A percentile compares a stretch with the other conserved stretches of the same genome.
Conservation (phyloP, 2,329 filamentous ascomycete genomes). For the Colletotrichum sp. region DNA sequence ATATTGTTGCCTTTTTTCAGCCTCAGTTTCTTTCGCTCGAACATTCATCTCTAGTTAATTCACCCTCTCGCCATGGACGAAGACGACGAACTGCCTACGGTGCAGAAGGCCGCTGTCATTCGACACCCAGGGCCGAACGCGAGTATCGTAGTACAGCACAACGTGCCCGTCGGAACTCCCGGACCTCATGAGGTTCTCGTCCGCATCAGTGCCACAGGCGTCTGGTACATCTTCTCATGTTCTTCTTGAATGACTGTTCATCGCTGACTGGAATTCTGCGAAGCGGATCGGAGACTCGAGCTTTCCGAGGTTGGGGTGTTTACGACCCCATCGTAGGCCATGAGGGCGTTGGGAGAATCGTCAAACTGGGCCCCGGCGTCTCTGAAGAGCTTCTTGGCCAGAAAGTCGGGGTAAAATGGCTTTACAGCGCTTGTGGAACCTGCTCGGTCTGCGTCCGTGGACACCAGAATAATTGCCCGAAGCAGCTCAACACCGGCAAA, state of each 20-base stretch:
- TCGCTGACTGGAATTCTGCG: fast-evolving
- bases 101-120: conserved; percentile 2
- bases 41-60: no score
- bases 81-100: not conserved
- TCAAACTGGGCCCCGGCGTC: conserved; percentile 32
- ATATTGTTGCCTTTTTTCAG: not conserved
- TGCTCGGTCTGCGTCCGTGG: conserved; percentile 40
- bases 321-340: conserved; percentile 33
- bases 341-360: conserved; percentile 34
- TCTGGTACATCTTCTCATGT: not conserved
- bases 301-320: conserved; percentile 30
- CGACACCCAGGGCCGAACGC: conserved; percentile 10
- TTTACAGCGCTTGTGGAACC: conserved; percentile 43
- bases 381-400: conserved; percentile 31
- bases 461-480: conserved; percentile 42
- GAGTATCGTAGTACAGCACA: not conserved
- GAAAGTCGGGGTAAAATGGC: conserved; percentile 49
- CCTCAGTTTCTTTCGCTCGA: no score
- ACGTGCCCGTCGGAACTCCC: conserved; percentile 1
- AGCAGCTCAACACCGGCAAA: conserved; percentile 45
- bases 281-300: conserved; percentile 34
- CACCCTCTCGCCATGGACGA: no score
- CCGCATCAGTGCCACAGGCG: not conserved
- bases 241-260: fast-evolving
- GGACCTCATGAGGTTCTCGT: conserved; percentile 6